phyloP scores from a whole-genome alignment of 108 stramenopile species.

The Epithemia pelagica region DNA sequence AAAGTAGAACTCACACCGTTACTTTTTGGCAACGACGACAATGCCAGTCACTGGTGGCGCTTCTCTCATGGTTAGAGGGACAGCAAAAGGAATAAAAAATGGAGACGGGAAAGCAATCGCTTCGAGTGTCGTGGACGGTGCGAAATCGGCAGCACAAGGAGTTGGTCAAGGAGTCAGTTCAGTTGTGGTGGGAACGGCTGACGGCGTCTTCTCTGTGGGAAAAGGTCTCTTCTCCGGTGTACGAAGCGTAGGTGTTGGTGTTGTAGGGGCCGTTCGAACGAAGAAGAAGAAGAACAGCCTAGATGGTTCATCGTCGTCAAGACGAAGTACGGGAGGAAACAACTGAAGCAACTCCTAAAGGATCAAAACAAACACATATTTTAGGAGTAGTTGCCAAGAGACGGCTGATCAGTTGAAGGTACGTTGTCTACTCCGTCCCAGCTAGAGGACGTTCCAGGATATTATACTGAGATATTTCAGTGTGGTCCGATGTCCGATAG shows the following conservation, averaged over 20 bases:
- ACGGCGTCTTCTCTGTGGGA: slow-evolving; percentile 66
- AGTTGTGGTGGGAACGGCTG: slow-evolving; percentile 65
- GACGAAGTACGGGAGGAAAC: too few relatives aligned
- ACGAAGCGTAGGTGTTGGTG: slow-evolving; percentile 60
- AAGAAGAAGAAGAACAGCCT: too few relatives aligned
- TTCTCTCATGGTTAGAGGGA: slow-evolving; percentile 64
- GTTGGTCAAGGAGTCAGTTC: slow-evolving; percentile 74
- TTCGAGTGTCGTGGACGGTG: slow-evolving; percentile 64
- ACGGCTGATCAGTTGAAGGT: too few relatives aligned
- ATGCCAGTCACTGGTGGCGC: slow-evolving; percentile 72
- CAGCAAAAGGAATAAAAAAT: slow-evolving; percentile 64
- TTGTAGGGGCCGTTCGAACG: slow-evolving; percentile 54
- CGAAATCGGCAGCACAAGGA: slow-evolving; percentile 55
- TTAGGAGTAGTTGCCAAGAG: too few relatives aligned
- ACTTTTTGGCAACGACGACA: background rate
- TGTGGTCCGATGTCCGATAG: too few relatives aligned
- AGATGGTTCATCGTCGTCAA: background rate
- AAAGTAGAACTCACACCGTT: background rate
- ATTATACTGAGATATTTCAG: too few relatives aligned
- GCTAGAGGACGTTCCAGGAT: too few relatives aligned
- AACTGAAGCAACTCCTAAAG: too few relatives aligned
- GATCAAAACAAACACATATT: too few relatives aligned
- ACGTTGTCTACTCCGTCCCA: too few relatives aligned
- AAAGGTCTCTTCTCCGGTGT: slow-evolving; percentile 74
- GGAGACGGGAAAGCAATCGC: slow-evolving; percentile 66